Conservation (phyloP, 495 filamentous ascomycete species). For the Annulohypoxylon maeteangense region DNA sequence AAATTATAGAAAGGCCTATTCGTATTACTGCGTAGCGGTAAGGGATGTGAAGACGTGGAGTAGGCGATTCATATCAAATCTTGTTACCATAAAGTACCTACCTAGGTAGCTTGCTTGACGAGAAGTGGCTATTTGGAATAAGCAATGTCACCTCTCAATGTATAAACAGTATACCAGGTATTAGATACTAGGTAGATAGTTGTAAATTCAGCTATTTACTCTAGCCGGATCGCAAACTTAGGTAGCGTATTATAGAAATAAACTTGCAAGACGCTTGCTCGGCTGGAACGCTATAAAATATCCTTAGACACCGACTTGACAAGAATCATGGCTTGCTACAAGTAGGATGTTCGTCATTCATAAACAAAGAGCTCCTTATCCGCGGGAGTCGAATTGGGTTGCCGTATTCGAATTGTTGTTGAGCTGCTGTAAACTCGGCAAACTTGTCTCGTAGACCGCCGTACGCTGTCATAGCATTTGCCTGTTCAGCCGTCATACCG, state of each 20-base stretch:
- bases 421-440: constrained; percentile 3
- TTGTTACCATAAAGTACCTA: neutral
- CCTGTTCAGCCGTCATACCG: constrained; percentile 30
- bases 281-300: neutral
- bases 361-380: neutral
- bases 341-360: neutral
- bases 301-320: neutral
- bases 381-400: constrained; percentile 13
- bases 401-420: constrained; percentile 1
- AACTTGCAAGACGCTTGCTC: neutral
- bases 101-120: no score
- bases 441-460: constrained; percentile 15
- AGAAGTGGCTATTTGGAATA: no score
- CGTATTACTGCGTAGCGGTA: neutral
- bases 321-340: constrained; percentile 3
- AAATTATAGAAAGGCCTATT: no score
- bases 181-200: no score
- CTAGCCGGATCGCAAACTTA: neutral
- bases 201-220: neutral
- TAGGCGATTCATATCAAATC: neutral
- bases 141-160: neutral
- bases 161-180: neutral
- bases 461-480: constrained; percentile 15
- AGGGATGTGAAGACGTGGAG: neutral
- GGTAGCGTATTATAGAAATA: neutral